Evolutionary conservation across 2,329 filamentous ascomycete genomes (phyloP).

Genomic region (Emergomyces orientalis): DNA sequence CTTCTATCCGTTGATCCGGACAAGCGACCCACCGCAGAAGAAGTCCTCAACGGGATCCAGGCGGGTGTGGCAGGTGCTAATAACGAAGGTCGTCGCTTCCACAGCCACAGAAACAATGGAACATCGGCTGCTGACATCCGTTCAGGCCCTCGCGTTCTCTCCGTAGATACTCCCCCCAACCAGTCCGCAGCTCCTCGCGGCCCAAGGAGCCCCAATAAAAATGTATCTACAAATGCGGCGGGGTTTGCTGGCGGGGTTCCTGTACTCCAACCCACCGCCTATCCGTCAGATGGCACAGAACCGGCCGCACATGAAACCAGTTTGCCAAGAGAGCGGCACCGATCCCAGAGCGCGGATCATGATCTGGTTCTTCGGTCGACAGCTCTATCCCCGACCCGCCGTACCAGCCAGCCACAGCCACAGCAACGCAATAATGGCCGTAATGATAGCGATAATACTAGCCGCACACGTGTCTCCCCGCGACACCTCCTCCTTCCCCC

Average conservation of each 20-base stretch:
- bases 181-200: constrained; percentile 17
- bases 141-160: constrained; percentile 29
- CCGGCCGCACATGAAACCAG: background rate
- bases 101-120: constrained; percentile 23
- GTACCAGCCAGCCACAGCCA: constrained; percentile 17
- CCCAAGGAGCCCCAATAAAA: constrained; percentile 17
- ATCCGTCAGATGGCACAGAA: background rate
- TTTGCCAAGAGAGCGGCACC: background rate
- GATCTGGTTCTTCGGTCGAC: constrained; percentile 10
- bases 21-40: constrained; percentile 71
- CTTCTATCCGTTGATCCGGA: constrained; percentile 68
- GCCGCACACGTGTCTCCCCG: constrained; percentile 2
- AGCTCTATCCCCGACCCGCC: constrained; percentile 23
- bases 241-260: background rate
- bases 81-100: constrained; percentile 38
- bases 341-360: constrained; percentile 5
- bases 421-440: constrained; percentile 14
- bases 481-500: constrained; percentile 36
- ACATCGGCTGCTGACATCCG: constrained; percentile 25
- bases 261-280: constrained; percentile 6
- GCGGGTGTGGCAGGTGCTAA: constrained; percentile 30
- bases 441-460: constrained; percentile 9
- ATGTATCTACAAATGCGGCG: background rate
- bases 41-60: constrained; percentile 71
- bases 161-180: constrained; percentile 29